Conservation (phyloP, 2,329 filamentous ascomycete species). For the Exophiala sp. region DNA sequence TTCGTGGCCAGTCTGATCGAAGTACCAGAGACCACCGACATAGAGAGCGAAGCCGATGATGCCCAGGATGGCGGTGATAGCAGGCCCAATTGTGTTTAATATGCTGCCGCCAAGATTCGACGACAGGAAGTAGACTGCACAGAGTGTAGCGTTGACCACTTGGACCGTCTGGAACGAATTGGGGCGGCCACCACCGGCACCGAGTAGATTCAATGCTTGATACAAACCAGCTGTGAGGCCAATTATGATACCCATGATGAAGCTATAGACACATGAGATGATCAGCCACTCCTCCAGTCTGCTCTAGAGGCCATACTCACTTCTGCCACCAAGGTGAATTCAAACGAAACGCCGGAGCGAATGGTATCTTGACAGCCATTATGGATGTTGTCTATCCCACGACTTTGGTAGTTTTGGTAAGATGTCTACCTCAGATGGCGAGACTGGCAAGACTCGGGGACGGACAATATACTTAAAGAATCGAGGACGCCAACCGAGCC, state of each 20-base stretch:
- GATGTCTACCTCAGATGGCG: not conserved
- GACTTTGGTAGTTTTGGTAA: not conserved
- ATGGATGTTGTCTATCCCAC: slow-evolving; percentile 13
- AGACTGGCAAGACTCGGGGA: too few relatives aligned
- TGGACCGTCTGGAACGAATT: slow-evolving; percentile 13
- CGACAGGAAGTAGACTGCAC: slow-evolving; percentile 13
- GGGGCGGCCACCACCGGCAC: slow-evolving; percentile 15
- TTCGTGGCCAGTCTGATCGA: slow-evolving; percentile 7
- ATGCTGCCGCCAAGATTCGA: slow-evolving; percentile 12
- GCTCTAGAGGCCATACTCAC: not conserved
- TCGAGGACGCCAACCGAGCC: too few relatives aligned
- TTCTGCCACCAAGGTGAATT: slow-evolving; percentile 5
- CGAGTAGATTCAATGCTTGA: slow-evolving; percentile 12
- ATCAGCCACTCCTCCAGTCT: not conserved
- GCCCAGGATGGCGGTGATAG: slow-evolving; percentile 11
- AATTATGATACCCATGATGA: slow-evolving; percentile 13
- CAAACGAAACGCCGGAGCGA: not conserved
- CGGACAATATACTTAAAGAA: too few relatives aligned
- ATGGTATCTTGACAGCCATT: not conserved
- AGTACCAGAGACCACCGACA: slow-evolving; percentile 14
- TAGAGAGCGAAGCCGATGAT: slow-evolving; percentile 14
- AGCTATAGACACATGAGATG: not conserved
- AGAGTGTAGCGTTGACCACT: slow-evolving; percentile 12
- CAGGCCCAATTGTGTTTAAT: slow-evolving; percentile 14
- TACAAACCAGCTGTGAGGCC: slow-evolving; percentile 15